These are phyloP conservation scores for Fusarium sterilihyphosum DNA, from an alignment of 2,329 filamentous ascomycete species.

Conservation along the genomic window DNA sequence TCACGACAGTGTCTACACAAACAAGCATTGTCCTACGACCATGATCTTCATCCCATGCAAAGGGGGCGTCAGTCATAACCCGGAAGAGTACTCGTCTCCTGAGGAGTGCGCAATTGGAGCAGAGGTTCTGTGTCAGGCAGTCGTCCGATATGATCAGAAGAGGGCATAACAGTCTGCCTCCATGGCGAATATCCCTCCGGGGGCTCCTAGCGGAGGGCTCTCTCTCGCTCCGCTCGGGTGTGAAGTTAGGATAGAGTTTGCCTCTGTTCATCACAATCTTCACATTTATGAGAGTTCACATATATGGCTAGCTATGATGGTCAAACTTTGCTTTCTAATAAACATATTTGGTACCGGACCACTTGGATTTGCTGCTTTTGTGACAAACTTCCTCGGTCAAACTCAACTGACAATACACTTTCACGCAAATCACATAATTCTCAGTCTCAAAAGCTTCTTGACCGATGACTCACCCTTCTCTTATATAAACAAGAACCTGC, in stretches of 20 bases:
- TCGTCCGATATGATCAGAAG: conserved; percentile 40
- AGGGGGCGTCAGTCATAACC: conserved; percentile 46
- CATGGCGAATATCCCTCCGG: background rate
- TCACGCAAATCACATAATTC: background rate
- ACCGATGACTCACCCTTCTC: background rate
- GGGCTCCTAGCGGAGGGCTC: background rate
- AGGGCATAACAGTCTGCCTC: background rate
- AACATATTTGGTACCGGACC: background rate
- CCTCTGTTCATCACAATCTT: background rate
- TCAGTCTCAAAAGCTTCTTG: background rate
- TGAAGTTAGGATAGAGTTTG: background rate
- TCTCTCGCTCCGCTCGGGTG: conserved; percentile 25
- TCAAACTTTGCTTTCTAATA: background rate
- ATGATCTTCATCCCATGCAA: conserved; percentile 50
- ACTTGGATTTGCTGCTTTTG: background rate
- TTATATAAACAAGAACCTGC: background rate
- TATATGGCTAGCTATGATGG: background rate
- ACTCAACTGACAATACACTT: background rate
- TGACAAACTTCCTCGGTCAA: background rate
- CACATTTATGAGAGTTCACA: rapidly evolving
- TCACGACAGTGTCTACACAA: conserved; percentile 49
- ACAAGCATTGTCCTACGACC: conserved; percentile 42
- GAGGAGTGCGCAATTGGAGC: conserved; percentile 45
- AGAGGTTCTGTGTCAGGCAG: conserved; percentile 37
- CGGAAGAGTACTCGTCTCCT: conserved; percentile 41